Evolutionary conservation across 2,329 filamentous ascomycete genomes (phyloP), one percentile per base, ranked within the genome.

Genomic region (Aplosporella prunicola): DNA sequence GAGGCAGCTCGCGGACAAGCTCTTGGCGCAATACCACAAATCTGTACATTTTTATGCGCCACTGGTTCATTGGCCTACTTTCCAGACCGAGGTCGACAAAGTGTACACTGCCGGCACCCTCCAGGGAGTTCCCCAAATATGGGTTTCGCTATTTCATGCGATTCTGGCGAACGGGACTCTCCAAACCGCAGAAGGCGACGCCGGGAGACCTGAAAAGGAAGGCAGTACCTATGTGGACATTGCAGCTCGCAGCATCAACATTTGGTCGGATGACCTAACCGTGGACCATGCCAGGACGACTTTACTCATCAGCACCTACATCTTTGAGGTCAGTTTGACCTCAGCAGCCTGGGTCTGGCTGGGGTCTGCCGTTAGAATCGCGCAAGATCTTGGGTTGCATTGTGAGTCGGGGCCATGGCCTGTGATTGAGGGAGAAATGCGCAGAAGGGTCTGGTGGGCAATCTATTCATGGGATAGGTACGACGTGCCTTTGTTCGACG

Each of bases 381-480:
- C 82, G 0, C 89, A 96, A 55, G 83, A 91, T 47, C 69, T 95
- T 30, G 84, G 84, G 0, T 67, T 96, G 8, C 80, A 95, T 51
- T 66, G 74, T 5, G 84, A 93, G 50, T 74, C 76, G 1, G 80
- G 80, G 0, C 71, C 78, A 1, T 86, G 80, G 71, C 72, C 82
- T 2, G 69, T 78, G 1, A 67, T 93, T 10, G 87, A 94, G 50
- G 75, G 75, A 9, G 89, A 96, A 59, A 87, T 89, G 76, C 77
- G 88, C 38, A 77, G 83, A 43, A 73, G 88, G 39, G 76, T 91
- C 2, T 98, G 89, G 89, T 98, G 91, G 87, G 78, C 84, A 10
- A 76, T 94, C 40, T 96, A 96, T 60, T 76, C 86, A 29, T 78
- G 88, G 64, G 91, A 98, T 62, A 77, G 87, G 76, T 79, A 55